Evolutionary conservation across 2,329 filamentous ascomycete genomes (phyloP).

Genomic region (Pyrenophora seminiperda): DNA sequence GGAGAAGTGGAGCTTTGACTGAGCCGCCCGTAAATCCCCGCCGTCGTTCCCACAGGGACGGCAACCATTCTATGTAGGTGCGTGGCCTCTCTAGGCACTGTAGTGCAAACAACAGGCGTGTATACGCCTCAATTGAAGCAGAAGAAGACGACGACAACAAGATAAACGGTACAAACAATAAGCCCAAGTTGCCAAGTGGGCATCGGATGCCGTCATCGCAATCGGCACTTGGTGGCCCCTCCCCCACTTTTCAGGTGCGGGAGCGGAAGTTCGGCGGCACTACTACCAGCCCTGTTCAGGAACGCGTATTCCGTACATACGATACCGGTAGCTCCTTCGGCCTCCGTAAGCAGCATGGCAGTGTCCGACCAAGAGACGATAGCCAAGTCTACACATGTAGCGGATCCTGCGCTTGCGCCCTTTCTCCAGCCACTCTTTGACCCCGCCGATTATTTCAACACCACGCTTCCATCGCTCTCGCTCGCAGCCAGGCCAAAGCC

Average conservation of each 20-base stretch:
- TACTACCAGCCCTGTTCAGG: slow-evolving; percentile 20
- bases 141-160: not conserved
- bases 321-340: slow-evolving; percentile 13
- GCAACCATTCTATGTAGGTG: not conserved
- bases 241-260: slow-evolving; percentile 16
- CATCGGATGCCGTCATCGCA: slow-evolving; percentile 7
- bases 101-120: not conserved
- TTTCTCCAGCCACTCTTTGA: slow-evolving; percentile 82
- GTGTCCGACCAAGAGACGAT: slow-evolving; percentile 25
- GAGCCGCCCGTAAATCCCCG: slow-evolving; percentile 11
- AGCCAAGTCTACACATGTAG: slow-evolving; percentile 59
- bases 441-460: slow-evolving; percentile 82
- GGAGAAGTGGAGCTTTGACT: slow-evolving; percentile 21
- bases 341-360: slow-evolving; percentile 31
- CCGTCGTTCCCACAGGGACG: not conserved
- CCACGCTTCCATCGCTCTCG: slow-evolving; percentile 71
- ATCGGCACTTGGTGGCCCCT: no score
- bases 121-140: not conserved
- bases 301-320: no score
- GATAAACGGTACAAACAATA: not conserved
- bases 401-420: slow-evolving; percentile 73
- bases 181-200: not conserved
- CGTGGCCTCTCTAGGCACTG: not conserved
- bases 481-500: slow-evolving; percentile 50
- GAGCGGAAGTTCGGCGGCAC: slow-evolving; percentile 15